These are phyloP conservation scores for Ceratocystis cubensis DNA, from an alignment of 2,329 filamentous ascomycete species.

Conservation along the genomic window DNA sequence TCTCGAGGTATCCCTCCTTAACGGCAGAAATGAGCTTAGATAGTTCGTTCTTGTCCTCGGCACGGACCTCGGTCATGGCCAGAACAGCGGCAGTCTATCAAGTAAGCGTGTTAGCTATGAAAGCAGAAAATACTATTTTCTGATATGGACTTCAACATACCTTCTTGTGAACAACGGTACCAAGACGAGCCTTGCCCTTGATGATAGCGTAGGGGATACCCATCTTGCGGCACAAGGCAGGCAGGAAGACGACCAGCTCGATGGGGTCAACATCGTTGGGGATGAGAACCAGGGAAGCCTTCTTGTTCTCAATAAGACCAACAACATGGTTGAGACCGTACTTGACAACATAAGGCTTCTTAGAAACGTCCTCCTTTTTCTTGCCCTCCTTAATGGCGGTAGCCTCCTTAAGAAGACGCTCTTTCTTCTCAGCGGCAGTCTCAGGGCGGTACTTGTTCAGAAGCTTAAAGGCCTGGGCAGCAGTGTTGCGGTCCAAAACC, in stretches of 20 bases:
- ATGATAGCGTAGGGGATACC: constrained; percentile 97
- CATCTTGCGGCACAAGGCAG: constrained; percentile 99
- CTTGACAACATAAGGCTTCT: constrained; percentile 99
- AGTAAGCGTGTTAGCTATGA: constrained; percentile 26
- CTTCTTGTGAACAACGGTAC: constrained; percentile 99
- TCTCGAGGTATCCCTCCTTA: constrained; percentile 97
- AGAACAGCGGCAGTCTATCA: constrained; percentile 81
- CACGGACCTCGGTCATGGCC: constrained; percentile 89
- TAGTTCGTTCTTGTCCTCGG: constrained; percentile 96
- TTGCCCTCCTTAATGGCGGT: constrained; percentile 96
- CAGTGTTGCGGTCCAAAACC: constrained; percentile 92
- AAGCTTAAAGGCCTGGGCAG: constrained; percentile 95
- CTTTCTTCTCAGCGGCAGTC: constrained; percentile 99
- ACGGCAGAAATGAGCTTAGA: constrained; percentile 90
- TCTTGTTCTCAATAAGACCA: constrained; percentile 97
- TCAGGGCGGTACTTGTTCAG: constrained; percentile 99
- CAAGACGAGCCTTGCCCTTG: constrained; percentile 99
- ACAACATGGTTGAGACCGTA: constrained; percentile 99
- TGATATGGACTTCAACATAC: constrained; percentile 33
- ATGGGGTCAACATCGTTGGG: constrained; percentile 99
- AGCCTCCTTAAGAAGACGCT: constrained; percentile 95
- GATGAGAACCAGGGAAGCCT: constrained; percentile 94
- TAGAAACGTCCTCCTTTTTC: constrained; percentile 99
- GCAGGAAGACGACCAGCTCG: constrained; percentile 97
- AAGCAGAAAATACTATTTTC: background rate